phyloP scores from a whole-genome alignment of 2,329 filamentous ascomycete genomes.

The Fusarium euwallaceae region DNA sequence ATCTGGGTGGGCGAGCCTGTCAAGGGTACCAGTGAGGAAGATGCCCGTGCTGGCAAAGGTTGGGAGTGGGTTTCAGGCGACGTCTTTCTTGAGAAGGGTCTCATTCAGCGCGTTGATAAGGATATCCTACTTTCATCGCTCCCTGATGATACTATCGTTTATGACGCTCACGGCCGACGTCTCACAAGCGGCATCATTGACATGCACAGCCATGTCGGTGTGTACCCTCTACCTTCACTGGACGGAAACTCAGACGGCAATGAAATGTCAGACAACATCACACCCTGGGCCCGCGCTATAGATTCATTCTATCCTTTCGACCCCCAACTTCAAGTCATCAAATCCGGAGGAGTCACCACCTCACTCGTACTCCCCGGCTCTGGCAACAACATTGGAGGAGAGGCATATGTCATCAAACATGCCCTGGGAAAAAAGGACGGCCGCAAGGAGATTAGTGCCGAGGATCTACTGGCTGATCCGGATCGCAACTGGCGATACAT shows the following conservation, averaged over 20 bases:
- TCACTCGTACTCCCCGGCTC: slow-evolving; percentile 76
- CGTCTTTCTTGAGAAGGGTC: slow-evolving; percentile 70
- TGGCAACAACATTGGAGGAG: slow-evolving; percentile 80
- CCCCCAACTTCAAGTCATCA: slow-evolving; percentile 76
- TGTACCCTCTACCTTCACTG: slow-evolving; percentile 68
- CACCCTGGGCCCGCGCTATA: slow-evolving; percentile 76
- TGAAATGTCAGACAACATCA: slow-evolving; percentile 73
- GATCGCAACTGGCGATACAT: slow-evolving; percentile 77
- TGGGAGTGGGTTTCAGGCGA: slow-evolving; percentile 73
- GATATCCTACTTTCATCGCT: slow-evolving; percentile 59
- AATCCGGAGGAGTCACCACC: slow-evolving; percentile 79
- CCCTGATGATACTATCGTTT: slow-evolving; percentile 63
- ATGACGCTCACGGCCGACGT: slow-evolving; percentile 70
- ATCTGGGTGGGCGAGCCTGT: slow-evolving; percentile 75
- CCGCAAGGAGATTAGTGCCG: slow-evolving; percentile 72
- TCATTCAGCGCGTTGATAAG: slow-evolving; percentile 67
- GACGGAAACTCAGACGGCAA: slow-evolving; percentile 71
- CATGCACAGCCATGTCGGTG: slow-evolving; percentile 78
- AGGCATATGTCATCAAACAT: slow-evolving; percentile 78
- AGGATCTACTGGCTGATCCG: slow-evolving; percentile 75
- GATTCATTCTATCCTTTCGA: slow-evolving; percentile 75
- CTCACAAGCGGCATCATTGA: slow-evolving; percentile 78
- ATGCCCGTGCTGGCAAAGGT: slow-evolving; percentile 69
- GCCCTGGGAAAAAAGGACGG: slow-evolving; percentile 72
- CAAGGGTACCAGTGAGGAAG: slow-evolving; percentile 62